These are phyloP conservation scores for Saccharomyces hybrid DNA, from an alignment of 1,139 yeast genomes.

Conservation along the genomic window DNA sequence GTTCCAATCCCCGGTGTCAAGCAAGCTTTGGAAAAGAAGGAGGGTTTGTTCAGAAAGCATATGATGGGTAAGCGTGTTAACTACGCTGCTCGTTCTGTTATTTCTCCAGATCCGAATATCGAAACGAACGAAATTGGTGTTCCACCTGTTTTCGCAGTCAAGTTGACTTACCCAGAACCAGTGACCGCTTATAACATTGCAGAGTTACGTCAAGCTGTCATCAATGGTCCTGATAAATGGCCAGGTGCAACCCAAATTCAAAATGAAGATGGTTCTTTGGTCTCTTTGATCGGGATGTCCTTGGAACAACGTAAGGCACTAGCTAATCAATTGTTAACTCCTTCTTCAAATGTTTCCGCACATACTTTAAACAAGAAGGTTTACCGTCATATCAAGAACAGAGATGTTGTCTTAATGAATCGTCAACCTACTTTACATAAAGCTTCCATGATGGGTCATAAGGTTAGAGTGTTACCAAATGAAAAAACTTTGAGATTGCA, in stretches of 20 bases:
- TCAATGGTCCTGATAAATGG: constrained; percentile 96
- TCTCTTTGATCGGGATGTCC: constrained; percentile 82
- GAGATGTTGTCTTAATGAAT: constrained; percentile 95
- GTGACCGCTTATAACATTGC: constrained; percentile 91
- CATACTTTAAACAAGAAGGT: constrained; percentile 82
- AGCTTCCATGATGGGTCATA: constrained; percentile 99
- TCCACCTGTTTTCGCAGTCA: constrained; percentile 95
- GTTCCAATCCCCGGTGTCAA: constrained; percentile 89
- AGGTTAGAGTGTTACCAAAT: constrained; percentile 91
- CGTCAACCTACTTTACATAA: constrained; percentile 98
- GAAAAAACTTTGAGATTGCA: constrained; percentile 95
- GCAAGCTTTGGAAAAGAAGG: constrained; percentile 96
- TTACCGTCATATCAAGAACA: constrained; percentile 84
- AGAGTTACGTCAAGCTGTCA: constrained; percentile 87
- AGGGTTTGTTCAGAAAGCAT: constrained; percentile 95
- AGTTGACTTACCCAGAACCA: constrained; percentile 95
- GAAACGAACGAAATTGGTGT: constrained; percentile 98
- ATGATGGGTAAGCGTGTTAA: constrained; percentile 99
- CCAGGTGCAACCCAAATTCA: constrained; percentile 98
- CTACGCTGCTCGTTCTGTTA: constrained; percentile 97
- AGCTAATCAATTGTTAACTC: constrained; percentile 91
- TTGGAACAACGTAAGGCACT: constrained; percentile 91
- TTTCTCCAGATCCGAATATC: constrained; percentile 96
- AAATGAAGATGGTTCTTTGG: constrained; percentile 87
- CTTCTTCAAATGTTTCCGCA: constrained; percentile 45